Evolutionary conservation across 176 grass and related monocot species (phyloP).

Genomic region (Aegilops sharonensis): DNA sequence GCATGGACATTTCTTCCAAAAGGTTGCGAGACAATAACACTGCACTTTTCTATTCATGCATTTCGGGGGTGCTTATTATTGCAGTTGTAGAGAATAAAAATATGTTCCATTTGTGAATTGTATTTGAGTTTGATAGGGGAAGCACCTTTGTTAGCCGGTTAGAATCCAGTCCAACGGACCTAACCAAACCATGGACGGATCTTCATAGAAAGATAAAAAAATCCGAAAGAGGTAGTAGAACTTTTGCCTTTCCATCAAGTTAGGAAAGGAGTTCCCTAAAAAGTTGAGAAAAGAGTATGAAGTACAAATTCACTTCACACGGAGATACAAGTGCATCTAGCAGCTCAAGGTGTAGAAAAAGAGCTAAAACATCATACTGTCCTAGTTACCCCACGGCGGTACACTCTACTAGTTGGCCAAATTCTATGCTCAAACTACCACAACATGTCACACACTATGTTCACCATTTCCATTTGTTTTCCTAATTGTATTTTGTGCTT

Average conservation of each 20-base stretch:
- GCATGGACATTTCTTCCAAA: conserved; percentile 99
- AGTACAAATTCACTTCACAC: not conserved
- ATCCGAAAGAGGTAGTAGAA: not conserved
- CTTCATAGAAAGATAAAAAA: not conserved
- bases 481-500: not conserved
- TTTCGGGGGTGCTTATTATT: conserved; percentile 1
- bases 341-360: not conserved
- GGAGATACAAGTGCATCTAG: not conserved
- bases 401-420: not conserved
- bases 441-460: not conserved
- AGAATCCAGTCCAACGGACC: not conserved
- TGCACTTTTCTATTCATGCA: not conserved
- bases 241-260: not conserved
- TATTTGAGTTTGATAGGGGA: not conserved
- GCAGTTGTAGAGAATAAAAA: not conserved
- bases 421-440: not conserved
- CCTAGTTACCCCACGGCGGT: not conserved
- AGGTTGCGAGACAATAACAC: conserved; percentile 44
- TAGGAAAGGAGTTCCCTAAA: not conserved
- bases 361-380: not conserved
- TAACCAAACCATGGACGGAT: not conserved
- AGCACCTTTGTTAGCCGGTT: too few relatives aligned
- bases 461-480: not conserved
- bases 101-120: not conserved
- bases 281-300: not conserved